Conservation (phyloP, 148 eudicot genomes). For the Amaranthus cruentus region DNA sequence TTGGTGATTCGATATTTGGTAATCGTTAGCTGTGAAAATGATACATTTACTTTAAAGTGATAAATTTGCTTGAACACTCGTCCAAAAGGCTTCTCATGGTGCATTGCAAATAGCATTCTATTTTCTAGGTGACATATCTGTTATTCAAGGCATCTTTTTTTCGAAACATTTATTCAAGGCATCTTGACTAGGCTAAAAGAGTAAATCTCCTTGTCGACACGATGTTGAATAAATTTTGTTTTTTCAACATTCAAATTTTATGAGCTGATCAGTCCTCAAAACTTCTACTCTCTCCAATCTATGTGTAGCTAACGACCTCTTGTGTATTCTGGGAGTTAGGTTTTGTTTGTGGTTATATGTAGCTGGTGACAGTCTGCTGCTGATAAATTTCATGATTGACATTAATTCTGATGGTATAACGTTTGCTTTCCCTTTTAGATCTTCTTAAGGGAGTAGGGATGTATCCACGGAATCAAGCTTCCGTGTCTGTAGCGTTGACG, state of each 20-base stretch:
- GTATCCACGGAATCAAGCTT: conserved; percentile 27
- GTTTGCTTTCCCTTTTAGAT: conserved; percentile 18
- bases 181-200: no score
- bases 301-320: not conserved
- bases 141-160: no score
- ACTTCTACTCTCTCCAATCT: not conserved
- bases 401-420: not conserved
- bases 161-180: no score
- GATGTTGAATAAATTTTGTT: not conserved
- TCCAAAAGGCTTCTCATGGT: not conserved
- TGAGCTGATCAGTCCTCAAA: not conserved
- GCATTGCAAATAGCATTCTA: not conserved
- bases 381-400: not conserved
- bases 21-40: not conserved
- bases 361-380: not conserved
- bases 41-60: not conserved
- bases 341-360: not conserved
- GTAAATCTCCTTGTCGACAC: not conserved
- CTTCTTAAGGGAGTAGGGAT: conserved; percentile 23
- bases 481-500: conserved; percentile 22
- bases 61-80: not conserved
- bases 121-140: no score
- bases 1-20: not conserved
- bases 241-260: not conserved
- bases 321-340: not conserved